A percentile compares a stretch with the other conserved stretches of the same genome.
Conservation (phyloP, 495 filamentous ascomycete species). For the Baudoinia panamericana region DNA sequence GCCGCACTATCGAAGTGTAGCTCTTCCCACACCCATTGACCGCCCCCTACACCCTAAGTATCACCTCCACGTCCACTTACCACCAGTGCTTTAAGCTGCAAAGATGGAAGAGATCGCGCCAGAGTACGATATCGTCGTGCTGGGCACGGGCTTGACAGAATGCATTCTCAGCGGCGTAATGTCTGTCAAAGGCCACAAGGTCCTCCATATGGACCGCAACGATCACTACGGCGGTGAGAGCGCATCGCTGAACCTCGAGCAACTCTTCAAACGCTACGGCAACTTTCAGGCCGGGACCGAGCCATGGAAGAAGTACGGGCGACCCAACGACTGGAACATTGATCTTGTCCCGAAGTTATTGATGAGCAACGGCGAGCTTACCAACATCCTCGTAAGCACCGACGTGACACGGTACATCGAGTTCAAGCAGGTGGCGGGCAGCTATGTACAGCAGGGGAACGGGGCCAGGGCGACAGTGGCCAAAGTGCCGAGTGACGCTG, state of each 20-base stretch:
- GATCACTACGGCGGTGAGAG: constrained; percentile 99
- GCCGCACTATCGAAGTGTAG: no score
- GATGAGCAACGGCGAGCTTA: constrained; percentile 97
- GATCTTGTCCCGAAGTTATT: constrained; percentile 95
- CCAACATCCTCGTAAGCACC: constrained; percentile 92
- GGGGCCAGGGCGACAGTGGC: constrained; percentile 76
- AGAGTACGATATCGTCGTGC: constrained; percentile 96
- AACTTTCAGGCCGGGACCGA: constrained; percentile 69
- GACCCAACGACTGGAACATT: constrained; percentile 98
- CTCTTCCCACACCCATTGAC: constrained; percentile 1
- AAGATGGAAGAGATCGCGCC: constrained; percentile 91
- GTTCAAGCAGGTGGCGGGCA: constrained; percentile 96
- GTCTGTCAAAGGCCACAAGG: constrained; percentile 97
- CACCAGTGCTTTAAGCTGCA: no score
- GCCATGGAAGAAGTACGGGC: constrained; percentile 94
- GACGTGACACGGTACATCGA: constrained; percentile 96
- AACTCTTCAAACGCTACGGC: constrained; percentile 94
- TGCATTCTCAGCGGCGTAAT: constrained; percentile 96
- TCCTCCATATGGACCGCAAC: constrained; percentile 97
- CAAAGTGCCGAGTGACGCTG: constrained; percentile 90
- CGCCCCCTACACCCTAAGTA: neutral
- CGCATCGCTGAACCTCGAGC: constrained; percentile 85
- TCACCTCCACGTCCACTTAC: neutral
- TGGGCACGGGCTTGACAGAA: constrained; percentile 96
- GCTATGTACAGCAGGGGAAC: constrained; percentile 83